Percentiles rank a stretch among this genome's conserved stretches.
Conservation (phyloP, 2,329 filamentous ascomycete genomes). For the Microthyrium microscopicum region DNA sequence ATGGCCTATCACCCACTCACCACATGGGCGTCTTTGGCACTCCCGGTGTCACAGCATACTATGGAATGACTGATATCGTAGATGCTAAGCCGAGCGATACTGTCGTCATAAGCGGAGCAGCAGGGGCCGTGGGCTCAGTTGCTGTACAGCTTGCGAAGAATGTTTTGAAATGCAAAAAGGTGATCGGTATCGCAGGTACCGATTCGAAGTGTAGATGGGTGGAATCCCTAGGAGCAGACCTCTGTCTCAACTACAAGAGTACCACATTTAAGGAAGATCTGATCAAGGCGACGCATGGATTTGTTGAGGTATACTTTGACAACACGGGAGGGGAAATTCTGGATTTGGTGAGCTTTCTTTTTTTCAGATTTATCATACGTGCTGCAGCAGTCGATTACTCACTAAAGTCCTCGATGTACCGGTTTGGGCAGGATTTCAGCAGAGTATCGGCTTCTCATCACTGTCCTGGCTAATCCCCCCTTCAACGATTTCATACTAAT, state of each 20-base stretch:
- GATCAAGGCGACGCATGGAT: slow-evolving; percentile 1
- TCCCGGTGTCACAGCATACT: slow-evolving; percentile 9
- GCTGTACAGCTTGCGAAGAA: slow-evolving; percentile 10
- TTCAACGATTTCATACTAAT: too few relatives aligned
- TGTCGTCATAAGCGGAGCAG: slow-evolving; percentile 8
- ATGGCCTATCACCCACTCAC: slow-evolving; percentile 1
- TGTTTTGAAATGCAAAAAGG: slow-evolving; percentile 8
- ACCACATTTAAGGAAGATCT: not conserved
- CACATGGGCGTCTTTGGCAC: slow-evolving; percentile 6
- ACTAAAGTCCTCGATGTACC: too few relatives aligned
- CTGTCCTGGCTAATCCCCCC: too few relatives aligned
- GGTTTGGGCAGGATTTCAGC: too few relatives aligned
- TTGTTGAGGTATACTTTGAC: slow-evolving; percentile 3
- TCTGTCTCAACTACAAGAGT: slow-evolving; percentile 4
- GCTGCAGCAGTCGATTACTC: too few relatives aligned
- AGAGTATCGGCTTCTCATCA: too few relatives aligned
- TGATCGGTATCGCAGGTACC: slow-evolving; percentile 3
- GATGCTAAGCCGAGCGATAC: slow-evolving; percentile 5
- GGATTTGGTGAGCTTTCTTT: too few relatives aligned
- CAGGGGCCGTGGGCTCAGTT: slow-evolving; percentile 8
- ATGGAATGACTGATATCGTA: slow-evolving; percentile 7
- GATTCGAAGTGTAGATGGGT: slow-evolving; percentile 4
- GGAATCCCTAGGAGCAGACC: slow-evolving; percentile 1
- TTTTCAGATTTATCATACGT: too few relatives aligned
- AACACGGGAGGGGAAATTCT: slow-evolving; percentile 2